Evolutionary conservation across 2,329 filamentous ascomycete genomes (phyloP).

Genomic region (Claviceps sp.): DNA sequence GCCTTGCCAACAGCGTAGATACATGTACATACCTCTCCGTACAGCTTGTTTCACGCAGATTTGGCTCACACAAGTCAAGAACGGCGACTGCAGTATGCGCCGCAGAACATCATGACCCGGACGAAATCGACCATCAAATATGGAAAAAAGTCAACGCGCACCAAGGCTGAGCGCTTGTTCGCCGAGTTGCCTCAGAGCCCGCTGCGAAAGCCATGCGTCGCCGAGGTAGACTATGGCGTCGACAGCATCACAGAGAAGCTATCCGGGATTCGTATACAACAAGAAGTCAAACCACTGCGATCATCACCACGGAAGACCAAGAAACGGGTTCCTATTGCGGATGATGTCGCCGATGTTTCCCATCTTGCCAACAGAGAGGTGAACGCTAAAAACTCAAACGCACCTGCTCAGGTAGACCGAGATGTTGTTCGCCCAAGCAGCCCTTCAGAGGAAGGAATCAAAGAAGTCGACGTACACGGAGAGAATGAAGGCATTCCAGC

Average conservation of each 20-base stretch:
- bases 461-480: too few species aligned
- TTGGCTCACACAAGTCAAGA: neutral
- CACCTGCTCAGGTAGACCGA: neutral
- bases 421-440: neutral
- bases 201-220: constrained; percentile 17
- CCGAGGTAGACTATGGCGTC: constrained; percentile 14
- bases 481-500: constrained; percentile 6
- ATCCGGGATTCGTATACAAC: constrained; percentile 16
- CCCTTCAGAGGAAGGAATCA: neutral
- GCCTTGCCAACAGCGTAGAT: constrained; percentile 5
- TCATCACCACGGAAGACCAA: constrained; percentile 9
- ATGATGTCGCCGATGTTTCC: constrained; percentile 5
- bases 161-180: constrained; percentile 35
- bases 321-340: constrained; percentile 2
- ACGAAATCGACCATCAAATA: constrained; percentile 32
- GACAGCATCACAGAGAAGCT: constrained; percentile 22
- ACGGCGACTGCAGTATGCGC: neutral
- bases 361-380: neutral
- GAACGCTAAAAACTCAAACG: too few species aligned
- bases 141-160: constrained; percentile 34
- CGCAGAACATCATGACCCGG: constrained; percentile 28
- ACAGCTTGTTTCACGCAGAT: too few species aligned
- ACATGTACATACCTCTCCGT: too few species aligned
- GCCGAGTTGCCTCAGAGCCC: constrained; percentile 39
- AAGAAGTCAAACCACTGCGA: constrained; percentile 5